These are phyloP conservation scores for Paramecium sonneborni DNA, from an alignment of 73 alveolate species.

Conservation along the genomic window DNA sequence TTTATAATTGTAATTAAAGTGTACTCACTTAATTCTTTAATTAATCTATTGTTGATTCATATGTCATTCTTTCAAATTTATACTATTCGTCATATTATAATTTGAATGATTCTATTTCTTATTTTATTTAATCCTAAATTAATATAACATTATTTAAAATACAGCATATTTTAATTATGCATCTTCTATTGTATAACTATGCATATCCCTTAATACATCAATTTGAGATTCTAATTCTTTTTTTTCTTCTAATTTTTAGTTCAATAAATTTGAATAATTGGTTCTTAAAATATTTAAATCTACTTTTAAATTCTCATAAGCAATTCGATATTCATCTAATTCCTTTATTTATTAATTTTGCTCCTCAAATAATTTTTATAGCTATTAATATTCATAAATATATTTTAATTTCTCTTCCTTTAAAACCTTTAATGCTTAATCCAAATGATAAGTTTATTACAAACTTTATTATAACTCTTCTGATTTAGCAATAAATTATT, in stretches of 20 bases:
- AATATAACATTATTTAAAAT: background rate
- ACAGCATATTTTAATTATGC: background rate
- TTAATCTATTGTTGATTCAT: background rate
- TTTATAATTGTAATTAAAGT: background rate
- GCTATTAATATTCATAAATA: constrained; percentile 6
- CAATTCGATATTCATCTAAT: background rate
- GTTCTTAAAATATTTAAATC: constrained; percentile 12
- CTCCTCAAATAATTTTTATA: background rate
- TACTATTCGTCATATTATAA: background rate
- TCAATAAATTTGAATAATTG: background rate
- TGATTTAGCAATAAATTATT: constrained; percentile 26
- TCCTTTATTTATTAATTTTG: background rate
- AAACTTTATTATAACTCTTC: background rate
- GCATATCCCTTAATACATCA: constrained; percentile 44
- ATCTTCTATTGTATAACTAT: background rate
- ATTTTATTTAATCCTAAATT: background rate
- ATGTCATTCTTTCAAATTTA: background rate
- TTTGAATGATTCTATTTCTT: background rate
- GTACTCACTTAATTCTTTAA: constrained; percentile 18
- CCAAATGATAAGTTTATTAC: constrained; percentile 21
- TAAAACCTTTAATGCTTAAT: background rate
- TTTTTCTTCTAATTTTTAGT: constrained; percentile 18
- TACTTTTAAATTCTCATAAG: background rate
- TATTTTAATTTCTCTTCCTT: constrained; percentile 47
- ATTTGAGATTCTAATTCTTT: constrained; percentile 1